phyloP scores from a whole-genome alignment of 441 rosid species.

The Adansonia grandidieri region DNA sequence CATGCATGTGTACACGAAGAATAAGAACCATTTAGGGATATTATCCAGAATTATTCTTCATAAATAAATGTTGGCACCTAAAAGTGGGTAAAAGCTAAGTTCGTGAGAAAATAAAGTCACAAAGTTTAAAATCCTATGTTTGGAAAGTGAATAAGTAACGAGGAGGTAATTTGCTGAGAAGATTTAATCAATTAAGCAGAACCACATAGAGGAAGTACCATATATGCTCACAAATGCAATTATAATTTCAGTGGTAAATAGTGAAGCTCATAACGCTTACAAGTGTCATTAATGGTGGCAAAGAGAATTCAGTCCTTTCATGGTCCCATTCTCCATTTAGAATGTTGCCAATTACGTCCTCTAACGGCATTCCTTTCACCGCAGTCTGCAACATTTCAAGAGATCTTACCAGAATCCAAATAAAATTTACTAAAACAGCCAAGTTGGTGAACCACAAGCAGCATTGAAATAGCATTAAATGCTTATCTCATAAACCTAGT shows the following conservation, averaged over 20 bases:
- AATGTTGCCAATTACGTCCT: conserved; percentile 61
- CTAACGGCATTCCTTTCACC: conserved; percentile 51
- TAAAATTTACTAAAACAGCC: neutral
- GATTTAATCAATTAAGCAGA: neutral
- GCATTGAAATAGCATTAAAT: conserved; percentile 15
- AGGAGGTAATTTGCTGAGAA: neutral
- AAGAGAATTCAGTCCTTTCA: conserved; percentile 75
- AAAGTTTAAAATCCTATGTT: neutral
- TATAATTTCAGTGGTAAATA: conserved; percentile 7
- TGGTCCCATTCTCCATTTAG: conserved; percentile 90
- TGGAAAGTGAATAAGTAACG: neutral
- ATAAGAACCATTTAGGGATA: neutral
- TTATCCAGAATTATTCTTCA: neutral
- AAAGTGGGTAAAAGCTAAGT: neutral
- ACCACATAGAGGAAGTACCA: neutral
- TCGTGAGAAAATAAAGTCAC: neutral
- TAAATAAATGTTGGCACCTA: neutral
- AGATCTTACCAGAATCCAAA: conserved; percentile 10
- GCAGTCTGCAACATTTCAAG: conserved; percentile 54
- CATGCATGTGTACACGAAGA: neutral
- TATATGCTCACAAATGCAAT: neutral
- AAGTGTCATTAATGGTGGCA: conserved; percentile 95
- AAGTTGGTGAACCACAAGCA: conserved; percentile 20
- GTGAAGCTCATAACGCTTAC: conserved; percentile 48
- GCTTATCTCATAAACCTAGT: neutral